Evolutionary conservation across 768 basidiomycete genomes (phyloP), one percentile per base, ranked within the genome.

Genomic region (Suillus americanus): DNA sequence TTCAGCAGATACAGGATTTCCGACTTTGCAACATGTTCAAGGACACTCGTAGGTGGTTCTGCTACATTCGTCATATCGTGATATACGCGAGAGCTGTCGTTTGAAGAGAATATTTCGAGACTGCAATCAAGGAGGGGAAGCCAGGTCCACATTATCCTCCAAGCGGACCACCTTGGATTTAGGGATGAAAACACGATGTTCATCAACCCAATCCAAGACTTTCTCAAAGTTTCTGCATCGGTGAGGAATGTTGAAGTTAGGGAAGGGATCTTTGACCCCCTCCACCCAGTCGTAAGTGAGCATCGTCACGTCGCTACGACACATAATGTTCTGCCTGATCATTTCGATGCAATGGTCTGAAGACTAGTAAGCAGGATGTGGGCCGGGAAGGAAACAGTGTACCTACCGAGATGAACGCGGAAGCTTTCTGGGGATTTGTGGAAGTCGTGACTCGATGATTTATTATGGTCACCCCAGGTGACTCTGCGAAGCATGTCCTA

Each of bases 321-420:
- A 67, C 66, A 65, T 67, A 13, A 50, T 6, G n/a, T 38, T n/a
- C 61, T 67, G 64, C 16, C 66, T 55, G 35, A 66, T 16, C n/a
- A 60, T 38, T 7, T 67, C 66, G 8, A 67, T 25, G 35, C 66
- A 67, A 16, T 54, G 55, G 16, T 65, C 66, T 67, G 10, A 48
- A 6, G 12, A 9, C 35, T 9, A 35, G 8, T 48, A 5, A 25
- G 53, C 10, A 3, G 38, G 14, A 14, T 20, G 28, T 10, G 35
- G 5, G 10, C 16, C 13, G 38, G 18, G 62, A 3, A 57, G 4
- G 37, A 35, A 28, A n/a, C 14, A 43, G 28, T 12, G 30, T 53
- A 23, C 63, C 50, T 46, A 67, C 66, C 64, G n/a, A 67, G 40
- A 51, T 67, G 53, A 0, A 2, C 12, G 37, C 48, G 54, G 30